These are phyloP conservation scores for Ophiostoma ips DNA, from an alignment of 2,329 filamentous ascomycete genomes.

Conservation along the genomic window DNA sequence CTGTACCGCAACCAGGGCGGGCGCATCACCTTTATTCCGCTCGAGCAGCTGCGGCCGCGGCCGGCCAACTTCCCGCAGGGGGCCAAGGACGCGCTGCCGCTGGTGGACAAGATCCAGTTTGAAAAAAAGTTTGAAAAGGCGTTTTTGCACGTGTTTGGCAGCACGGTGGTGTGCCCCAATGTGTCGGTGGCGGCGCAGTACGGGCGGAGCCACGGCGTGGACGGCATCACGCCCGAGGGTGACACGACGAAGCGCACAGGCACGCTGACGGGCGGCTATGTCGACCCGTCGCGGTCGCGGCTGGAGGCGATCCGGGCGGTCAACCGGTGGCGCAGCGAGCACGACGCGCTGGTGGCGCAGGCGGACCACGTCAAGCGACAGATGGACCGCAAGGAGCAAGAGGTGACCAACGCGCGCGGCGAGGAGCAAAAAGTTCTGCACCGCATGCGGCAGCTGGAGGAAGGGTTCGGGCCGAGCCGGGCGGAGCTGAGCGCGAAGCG, in stretches of 20 bases:
- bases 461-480: conserved; percentile 66
- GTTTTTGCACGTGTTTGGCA: conserved; percentile 90
- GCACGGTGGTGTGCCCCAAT: conserved; percentile 86
- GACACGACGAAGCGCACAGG: conserved; percentile 92
- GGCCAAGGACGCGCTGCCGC: conserved; percentile 72
- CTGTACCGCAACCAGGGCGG: conserved; percentile 70
- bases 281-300: conserved; percentile 73
- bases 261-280: conserved; percentile 86
- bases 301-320: conserved; percentile 71
- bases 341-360: conserved; percentile 51
- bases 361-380: conserved; percentile 52
- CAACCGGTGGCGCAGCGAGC: conserved; percentile 60
- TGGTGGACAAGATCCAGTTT: conserved; percentile 74
- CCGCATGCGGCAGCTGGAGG: conserved; percentile 60
- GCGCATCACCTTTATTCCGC: conserved; percentile 85
- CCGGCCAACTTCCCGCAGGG: conserved; percentile 60
- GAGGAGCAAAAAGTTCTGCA: conserved; percentile 75
- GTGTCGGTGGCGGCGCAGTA: conserved; percentile 80
- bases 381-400: conserved; percentile 69
- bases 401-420: conserved; percentile 75
- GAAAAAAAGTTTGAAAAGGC: conserved; percentile 67
- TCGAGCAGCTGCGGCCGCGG: conserved; percentile 64
- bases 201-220: conserved; percentile 78
- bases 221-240: conserved; percentile 87
- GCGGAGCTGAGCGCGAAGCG: conserved; percentile 64